Percentiles rank a stretch among this genome's conserved stretches.
Conservation (phyloP, 805 yeast species). For the Metschnikowia peoriensis region DNA sequence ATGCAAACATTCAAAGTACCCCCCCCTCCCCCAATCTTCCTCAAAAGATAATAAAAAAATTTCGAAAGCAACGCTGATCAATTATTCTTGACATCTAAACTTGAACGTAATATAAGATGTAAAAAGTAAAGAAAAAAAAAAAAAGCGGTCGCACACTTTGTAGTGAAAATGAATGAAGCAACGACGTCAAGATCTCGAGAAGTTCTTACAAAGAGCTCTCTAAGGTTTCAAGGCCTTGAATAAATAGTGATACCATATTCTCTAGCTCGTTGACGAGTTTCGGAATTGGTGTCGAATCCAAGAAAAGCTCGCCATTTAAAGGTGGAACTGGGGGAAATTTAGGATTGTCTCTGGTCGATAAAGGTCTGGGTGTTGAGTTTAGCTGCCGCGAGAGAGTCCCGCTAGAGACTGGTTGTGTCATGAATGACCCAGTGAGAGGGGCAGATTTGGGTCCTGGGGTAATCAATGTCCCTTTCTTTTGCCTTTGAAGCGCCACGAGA, state of each 20-base stretch:
- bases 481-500: constrained; percentile 2
- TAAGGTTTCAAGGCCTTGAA: constrained; percentile 40
- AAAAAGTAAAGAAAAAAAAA: no score
- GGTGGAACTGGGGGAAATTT: constrained; percentile 39
- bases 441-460: constrained; percentile 15
- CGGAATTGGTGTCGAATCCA: constrained; percentile 35
- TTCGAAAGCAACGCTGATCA: no score
- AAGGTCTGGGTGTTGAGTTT: neutral
- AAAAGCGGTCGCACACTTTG: neutral
- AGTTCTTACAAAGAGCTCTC: constrained; percentile 20
- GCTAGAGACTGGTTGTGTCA: neutral
- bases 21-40: no score
- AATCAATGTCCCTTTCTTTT: constrained; percentile 1
- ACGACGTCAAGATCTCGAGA: neutral
- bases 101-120: no score
- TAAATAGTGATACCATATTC: constrained; percentile 35
- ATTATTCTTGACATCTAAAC: no score
- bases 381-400: neutral
- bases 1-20: no score
- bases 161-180: neutral
- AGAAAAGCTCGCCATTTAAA: constrained; percentile 36
- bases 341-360: neutral
- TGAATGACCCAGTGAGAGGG: constrained; percentile 10
- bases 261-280: constrained; percentile 39
- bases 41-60: no score